These are phyloP conservation scores for Dactylellina parvicollis DNA, from an alignment of 2,329 filamentous ascomycete genomes.

Conservation along the genomic window DNA sequence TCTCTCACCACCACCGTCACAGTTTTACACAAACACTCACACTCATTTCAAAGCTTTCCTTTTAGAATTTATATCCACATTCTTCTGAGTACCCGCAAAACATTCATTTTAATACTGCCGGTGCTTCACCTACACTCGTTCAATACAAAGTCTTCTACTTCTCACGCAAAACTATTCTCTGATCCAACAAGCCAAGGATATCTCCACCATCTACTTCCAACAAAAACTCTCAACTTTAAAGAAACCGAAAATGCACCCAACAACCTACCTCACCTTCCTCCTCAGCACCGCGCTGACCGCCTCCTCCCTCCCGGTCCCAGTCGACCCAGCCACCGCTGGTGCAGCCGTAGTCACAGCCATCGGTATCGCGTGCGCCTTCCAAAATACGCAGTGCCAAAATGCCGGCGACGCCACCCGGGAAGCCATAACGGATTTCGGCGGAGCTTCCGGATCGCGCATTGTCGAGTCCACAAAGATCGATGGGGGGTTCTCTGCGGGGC, in stretches of 20 bases:
- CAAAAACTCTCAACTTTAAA: neutral
- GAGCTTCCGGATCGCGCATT: neutral
- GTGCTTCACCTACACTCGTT: no score
- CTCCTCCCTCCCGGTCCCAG: neutral
- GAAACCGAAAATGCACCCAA: neutral
- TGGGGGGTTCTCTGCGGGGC: neutral
- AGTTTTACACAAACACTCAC: no score
- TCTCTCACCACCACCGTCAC: no score
- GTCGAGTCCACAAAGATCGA: neutral
- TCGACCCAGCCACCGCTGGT: neutral
- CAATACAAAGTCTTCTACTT: no score
- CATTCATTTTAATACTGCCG: no score
- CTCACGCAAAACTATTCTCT: neutral
- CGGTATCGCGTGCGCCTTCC: conserved; percentile 2
- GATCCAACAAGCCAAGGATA: neutral
- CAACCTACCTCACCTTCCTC: neutral
- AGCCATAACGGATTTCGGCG: neutral
- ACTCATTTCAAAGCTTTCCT: no score
- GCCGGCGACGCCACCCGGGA: neutral
- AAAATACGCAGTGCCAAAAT: neutral
- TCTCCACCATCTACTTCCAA: no score
- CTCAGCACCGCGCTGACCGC: neutral
- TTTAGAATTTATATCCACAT: no score
- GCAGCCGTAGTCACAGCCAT: neutral
- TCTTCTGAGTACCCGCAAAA: no score